Evolutionary conservation across 2,329 filamentous ascomycete genomes (phyloP).

Genomic region (Pleoardoris graminearum): DNA sequence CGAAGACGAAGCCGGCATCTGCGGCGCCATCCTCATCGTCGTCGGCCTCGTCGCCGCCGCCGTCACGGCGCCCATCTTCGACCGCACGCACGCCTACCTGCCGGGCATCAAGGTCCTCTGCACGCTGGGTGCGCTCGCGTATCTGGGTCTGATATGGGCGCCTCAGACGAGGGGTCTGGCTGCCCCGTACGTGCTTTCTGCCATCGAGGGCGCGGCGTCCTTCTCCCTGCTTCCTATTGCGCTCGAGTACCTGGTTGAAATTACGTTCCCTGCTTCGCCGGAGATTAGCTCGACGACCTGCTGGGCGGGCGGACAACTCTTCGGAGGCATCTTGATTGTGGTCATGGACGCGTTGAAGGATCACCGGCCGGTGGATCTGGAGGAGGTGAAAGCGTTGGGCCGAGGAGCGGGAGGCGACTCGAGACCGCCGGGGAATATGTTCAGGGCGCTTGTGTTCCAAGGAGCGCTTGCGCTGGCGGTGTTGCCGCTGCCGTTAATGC

Average conservation of each 20-base stretch:
- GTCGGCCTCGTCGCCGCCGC: constrained; percentile 80
- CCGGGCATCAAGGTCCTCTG: constrained; percentile 72
- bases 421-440: constrained; percentile 71
- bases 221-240: constrained; percentile 83
- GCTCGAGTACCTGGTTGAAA: constrained; percentile 83
- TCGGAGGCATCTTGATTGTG: constrained; percentile 84
- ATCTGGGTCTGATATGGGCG: constrained; percentile 82
- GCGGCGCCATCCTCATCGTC: constrained; percentile 84
- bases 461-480: constrained; percentile 69
- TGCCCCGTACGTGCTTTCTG: constrained; percentile 75
- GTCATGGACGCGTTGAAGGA: constrained; percentile 73
- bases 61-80: constrained; percentile 77
- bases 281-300: constrained; percentile 82
- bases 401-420: constrained; percentile 24
- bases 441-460: constrained; percentile 74
- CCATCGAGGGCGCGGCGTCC: constrained; percentile 74
- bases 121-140: constrained; percentile 72
- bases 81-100: constrained; percentile 80
- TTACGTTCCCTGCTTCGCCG: constrained; percentile 83
- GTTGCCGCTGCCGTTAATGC: constrained; percentile 67
- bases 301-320: constrained; percentile 84
- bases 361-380: constrained; percentile 30
- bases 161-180: constrained; percentile 63
- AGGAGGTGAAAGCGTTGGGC: constrained; percentile 30
- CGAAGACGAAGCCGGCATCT: constrained; percentile 85